A percentile compares a stretch with the other conserved stretches of the same genome.
These are phyloP conservation scores for Monosporozyma unispora DNA, from an alignment of 805 yeast genomes.

Conservation along the genomic window DNA sequence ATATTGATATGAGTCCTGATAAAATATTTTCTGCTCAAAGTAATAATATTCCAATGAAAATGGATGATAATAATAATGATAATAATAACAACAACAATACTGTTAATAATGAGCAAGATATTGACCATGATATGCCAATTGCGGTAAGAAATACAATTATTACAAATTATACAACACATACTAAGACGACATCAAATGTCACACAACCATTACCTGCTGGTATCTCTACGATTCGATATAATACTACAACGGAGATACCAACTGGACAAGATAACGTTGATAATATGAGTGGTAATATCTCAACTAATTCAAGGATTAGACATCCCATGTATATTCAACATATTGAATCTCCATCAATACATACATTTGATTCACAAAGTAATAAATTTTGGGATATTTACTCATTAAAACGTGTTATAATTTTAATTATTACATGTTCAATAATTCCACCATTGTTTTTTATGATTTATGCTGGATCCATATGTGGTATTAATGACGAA, in stretches of 20 bases:
- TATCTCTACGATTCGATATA: neutral
- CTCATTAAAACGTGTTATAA: conserved; percentile 15
- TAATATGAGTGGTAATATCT: too few relatives aligned
- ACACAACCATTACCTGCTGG: neutral
- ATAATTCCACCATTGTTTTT: conserved; percentile 25
- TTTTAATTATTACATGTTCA: conserved; percentile 14
- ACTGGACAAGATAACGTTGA: too few relatives aligned
- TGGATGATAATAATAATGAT: neutral
- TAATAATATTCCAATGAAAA: neutral
- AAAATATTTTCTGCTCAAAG: neutral
- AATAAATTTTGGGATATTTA: conserved; percentile 17
- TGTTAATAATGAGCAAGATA: neutral
- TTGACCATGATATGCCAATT: neutral
- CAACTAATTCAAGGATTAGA: too few relatives aligned
- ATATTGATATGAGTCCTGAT: neutral
- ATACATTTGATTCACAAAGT: conserved; percentile 17
- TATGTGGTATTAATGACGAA: conserved; percentile 15
- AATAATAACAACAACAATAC: too few relatives aligned
- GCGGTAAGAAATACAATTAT: neutral
- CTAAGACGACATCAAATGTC: neutral
- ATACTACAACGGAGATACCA: neutral
- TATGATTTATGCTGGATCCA: conserved; percentile 20
- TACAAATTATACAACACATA: neutral
- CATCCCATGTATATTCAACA: conserved; percentile 3
- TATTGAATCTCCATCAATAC: conserved; percentile 11